Percentiles rank a stretch among this genome's conserved stretches.
These are phyloP conservation scores for Fusarium veterinarium DNA, from an alignment of 2,329 filamentous ascomycete species.

Conservation along the genomic window DNA sequence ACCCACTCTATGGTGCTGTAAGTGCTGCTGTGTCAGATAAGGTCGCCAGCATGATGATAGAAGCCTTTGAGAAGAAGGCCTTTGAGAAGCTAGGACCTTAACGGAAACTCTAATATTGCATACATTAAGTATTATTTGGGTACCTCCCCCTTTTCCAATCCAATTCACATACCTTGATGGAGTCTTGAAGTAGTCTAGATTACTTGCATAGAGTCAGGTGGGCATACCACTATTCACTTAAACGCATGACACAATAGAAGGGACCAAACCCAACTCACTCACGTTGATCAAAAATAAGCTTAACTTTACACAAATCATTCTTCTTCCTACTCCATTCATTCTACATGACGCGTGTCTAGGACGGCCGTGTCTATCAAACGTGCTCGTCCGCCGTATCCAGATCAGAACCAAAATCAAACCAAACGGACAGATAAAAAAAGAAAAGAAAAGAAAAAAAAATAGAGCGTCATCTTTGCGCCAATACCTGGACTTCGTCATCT, in stretches of 20 bases:
- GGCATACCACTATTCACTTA: background rate
- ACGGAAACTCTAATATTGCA: conserved; percentile 22
- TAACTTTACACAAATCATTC: conserved; percentile 25
- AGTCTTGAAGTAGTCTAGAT: background rate
- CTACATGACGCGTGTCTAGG: conserved; percentile 41
- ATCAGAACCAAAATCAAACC: conserved; percentile 4
- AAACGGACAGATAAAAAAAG: conserved; percentile 26
- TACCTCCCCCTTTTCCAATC: background rate
- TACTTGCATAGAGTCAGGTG: background rate
- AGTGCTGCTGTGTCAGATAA: conserved; percentile 85
- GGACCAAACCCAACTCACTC: background rate
- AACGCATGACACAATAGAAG: background rate
- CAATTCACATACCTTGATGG: background rate
- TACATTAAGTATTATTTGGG: background rate
- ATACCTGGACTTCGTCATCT: conserved; percentile 25
- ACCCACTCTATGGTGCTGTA: conserved; percentile 86
- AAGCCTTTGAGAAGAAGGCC: conserved; percentile 89
- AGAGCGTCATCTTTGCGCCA: conserved; percentile 42
- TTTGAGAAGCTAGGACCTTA: conserved; percentile 53
- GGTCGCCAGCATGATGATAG: conserved; percentile 88
- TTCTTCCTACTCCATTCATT: conserved; percentile 42
- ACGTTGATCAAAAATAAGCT: background rate
- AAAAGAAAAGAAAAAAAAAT: conserved; percentile 33
- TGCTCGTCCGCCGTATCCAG: conserved; percentile 38
- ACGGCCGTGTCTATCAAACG: conserved; percentile 42